A percentile compares a stretch with the other conserved stretches of the same genome.
Conservation (phyloP, 345 rosid species). For the Lepidium africanum region DNA sequence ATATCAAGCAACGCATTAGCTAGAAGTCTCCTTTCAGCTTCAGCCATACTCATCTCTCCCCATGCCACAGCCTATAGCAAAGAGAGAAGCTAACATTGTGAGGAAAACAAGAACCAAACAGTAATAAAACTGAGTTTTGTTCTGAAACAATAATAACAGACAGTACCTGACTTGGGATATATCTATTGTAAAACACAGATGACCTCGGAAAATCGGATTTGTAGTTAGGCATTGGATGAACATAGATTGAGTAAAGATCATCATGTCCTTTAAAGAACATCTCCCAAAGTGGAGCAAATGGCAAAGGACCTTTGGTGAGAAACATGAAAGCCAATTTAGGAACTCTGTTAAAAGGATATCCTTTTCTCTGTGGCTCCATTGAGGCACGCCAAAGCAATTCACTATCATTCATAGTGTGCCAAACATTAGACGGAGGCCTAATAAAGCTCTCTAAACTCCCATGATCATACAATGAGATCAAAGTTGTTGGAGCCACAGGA, state of each 20-base stretch:
- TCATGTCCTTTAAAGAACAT: constrained; percentile 67
- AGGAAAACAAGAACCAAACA: constrained; percentile 9
- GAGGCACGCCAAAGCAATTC: constrained; percentile 90
- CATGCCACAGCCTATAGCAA: constrained; percentile 56
- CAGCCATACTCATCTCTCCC: constrained; percentile 96
- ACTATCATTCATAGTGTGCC: constrained; percentile 67
- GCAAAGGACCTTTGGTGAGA: constrained; percentile 81
- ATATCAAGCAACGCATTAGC: constrained; percentile 86
- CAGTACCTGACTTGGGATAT: constrained; percentile 91
- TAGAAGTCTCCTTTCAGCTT: constrained; percentile 84
- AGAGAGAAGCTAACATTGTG: not conserved
- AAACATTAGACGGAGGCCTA: constrained; percentile 44
- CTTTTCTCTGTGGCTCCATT: constrained; percentile 42
- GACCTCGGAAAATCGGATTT: constrained; percentile 36
- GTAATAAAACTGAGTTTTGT: not conserved
- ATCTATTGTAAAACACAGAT: constrained; percentile 66
- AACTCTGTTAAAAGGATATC: constrained; percentile 58
- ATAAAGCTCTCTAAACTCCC: constrained; percentile 38
- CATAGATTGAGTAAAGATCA: constrained; percentile 58
- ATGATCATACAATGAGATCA: constrained; percentile 27
- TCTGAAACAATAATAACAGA: not conserved
- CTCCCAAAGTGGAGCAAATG: constrained; percentile 89
- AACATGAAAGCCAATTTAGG: constrained; percentile 96
- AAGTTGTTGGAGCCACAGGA: constrained; percentile 28
- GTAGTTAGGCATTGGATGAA: constrained; percentile 68